Base-by-base conservation (phyloP, 169 alveolate species). In the Cryptosporidium bovis region DNA sequence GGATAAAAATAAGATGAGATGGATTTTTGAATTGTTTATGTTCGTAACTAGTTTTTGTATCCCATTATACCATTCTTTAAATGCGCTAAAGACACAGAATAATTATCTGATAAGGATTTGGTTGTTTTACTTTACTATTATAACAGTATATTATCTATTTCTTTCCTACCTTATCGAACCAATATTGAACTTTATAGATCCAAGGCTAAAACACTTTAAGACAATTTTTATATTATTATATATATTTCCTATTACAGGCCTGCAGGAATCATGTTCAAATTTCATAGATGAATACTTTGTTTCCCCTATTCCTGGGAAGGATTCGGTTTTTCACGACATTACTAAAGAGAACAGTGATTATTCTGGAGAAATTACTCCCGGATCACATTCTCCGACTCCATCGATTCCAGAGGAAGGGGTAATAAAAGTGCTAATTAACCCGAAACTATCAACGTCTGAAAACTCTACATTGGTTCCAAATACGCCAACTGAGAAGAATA, bases 371-470 rank as follows among this genome's bases (percentile, higher is more conserved):
- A 51, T 53, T 7, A 53, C 55, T 33, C 20, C 83, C 15, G 18
- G 29, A 15, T 67, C 82, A 48, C 29, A 20, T 33, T 69, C 83
- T 1, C 83, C 83, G 0, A 33, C 56, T 12, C 83, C 83, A 3
- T 69, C 83, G 18, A 69, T 69, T 31, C 83, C 83, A 50, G 83
- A 69, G 51, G 83, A 69, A n/a, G 83, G 83, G 12, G 66, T 50
- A 51, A 69, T 69, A 8, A 69, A 69, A 55, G 36, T n/a, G 2
- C 5, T 56, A 69, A 16, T 51, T 10, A 3, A 51, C 55, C 27
- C 18, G 2, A 53, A 50, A 51, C 51, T 50, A 18, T n/a, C 67
- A 5, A 31, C 40, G n/a, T 69, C 83, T 7, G 83, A 69, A 29
- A 64, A 48, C 56, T 51, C 83, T 31, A 69, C 83, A 34, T 34